A percentile compares a stretch with the other conserved stretches of the same genome.
phyloP scores from a whole-genome alignment of 305 asterid species.

The Fraxinus platypoda region DNA sequence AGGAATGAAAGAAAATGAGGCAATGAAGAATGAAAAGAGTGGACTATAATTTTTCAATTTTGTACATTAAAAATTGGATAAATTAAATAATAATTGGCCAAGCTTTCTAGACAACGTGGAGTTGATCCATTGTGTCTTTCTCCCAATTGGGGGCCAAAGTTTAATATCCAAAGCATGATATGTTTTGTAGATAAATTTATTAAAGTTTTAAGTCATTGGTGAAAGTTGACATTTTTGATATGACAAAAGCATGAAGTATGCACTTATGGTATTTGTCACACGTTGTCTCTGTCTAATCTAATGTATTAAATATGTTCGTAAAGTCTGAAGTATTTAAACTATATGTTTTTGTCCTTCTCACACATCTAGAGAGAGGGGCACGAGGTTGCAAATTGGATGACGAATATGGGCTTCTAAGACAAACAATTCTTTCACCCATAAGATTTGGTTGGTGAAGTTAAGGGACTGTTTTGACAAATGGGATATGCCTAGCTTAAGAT shows the following conservation, averaged over 20 bases:
- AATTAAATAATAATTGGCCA: slow-evolving; percentile 18
- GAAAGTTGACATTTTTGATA: slow-evolving; percentile 21
- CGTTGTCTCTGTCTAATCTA: neutral
- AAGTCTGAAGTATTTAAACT: neutral
- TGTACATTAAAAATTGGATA: neutral
- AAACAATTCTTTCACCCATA: neutral
- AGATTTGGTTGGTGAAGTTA: neutral
- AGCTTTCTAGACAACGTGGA: slow-evolving; percentile 42
- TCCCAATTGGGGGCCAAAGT: slow-evolving; percentile 36
- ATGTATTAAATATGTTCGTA: neutral
- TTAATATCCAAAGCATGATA: slow-evolving; percentile 27
- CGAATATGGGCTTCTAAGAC: neutral
- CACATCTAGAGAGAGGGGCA: neutral
- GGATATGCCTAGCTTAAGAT: neutral
- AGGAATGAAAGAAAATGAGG: neutral
- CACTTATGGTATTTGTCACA: neutral
- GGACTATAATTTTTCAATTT: neutral
- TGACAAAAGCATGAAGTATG: slow-evolving; percentile 9
- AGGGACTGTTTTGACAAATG: neutral
- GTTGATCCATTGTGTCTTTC: slow-evolving; percentile 38
- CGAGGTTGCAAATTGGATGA: neutral
- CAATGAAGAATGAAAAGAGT: slow-evolving; percentile 7
- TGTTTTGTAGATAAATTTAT: slow-evolving; percentile 9
- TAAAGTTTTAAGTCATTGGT: neutral
- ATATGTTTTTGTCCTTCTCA: neutral